A percentile compares a stretch with the other conserved stretches of the same genome.
phyloP scores from a whole-genome alignment of 140 eudicot genomes.

The Ambrosia hybrid region DNA sequence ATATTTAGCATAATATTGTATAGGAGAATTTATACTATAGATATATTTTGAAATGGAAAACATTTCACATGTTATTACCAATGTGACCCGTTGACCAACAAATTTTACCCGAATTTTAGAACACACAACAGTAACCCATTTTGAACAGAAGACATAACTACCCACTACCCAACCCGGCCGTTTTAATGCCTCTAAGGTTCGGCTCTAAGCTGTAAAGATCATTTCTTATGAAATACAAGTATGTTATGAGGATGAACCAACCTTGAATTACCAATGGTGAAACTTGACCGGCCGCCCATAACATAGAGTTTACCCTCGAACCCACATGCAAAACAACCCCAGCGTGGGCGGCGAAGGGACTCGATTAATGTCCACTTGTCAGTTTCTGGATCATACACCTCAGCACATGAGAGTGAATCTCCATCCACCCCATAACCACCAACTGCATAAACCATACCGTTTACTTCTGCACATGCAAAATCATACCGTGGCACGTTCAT shows the following conservation, averaged over 20 bases:
- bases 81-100: not conserved
- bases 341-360: slow-evolving; percentile 70
- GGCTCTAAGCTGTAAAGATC: not conserved
- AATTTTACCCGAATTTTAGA: not conserved
- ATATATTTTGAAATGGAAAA: not conserved
- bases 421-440: slow-evolving; percentile 76
- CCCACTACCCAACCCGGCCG: not conserved
- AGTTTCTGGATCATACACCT: slow-evolving; percentile 65
- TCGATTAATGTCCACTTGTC: slow-evolving; percentile 63
- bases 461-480: slow-evolving; percentile 81
- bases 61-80: not conserved
- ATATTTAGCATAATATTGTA: not conserved
- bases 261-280: slow-evolving; percentile 83
- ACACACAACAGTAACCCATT: not conserved
- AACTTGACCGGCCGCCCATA: slow-evolving; percentile 88
- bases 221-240: not conserved
- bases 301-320: slow-evolving; percentile 75
- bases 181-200: not conserved
- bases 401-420: slow-evolving; percentile 69
- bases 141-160: not conserved
- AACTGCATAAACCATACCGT: slow-evolving; percentile 66
- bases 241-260: slow-evolving; percentile 30
- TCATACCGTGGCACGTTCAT: slow-evolving; percentile 74
- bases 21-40: not conserved
- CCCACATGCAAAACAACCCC: slow-evolving; percentile 82